Conservation (phyloP, 305 asterid genomes). For the Fraxinus sp. region DNA sequence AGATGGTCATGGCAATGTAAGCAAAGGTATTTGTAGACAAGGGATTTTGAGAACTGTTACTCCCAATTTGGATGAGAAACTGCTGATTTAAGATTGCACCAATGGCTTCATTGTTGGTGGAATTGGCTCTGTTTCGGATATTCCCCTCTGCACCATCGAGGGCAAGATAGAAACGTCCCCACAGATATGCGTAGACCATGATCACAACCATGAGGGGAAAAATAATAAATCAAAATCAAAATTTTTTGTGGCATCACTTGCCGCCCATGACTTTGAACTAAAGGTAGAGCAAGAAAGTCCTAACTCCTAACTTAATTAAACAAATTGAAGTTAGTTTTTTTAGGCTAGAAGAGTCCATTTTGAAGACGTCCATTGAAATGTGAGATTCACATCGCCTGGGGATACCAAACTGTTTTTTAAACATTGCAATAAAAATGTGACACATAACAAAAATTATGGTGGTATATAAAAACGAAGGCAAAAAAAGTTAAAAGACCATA, state of each 20-base stretch:
- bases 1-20: conserved; percentile 76
- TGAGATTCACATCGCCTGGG: not conserved
- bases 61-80: conserved; percentile 63
- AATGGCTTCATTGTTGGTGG: conserved; percentile 66
- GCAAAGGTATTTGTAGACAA: conserved; percentile 52
- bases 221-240: no score
- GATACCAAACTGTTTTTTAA: not conserved
- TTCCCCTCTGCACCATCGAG: conserved; percentile 67
- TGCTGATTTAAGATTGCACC: conserved; percentile 90
- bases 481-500: not conserved
- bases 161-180: conserved; percentile 92
- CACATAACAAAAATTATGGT: not conserved
- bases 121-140: conserved; percentile 32
- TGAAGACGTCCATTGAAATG: not conserved
- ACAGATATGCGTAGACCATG: conserved; percentile 70
- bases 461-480: not conserved
- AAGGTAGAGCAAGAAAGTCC: not conserved
- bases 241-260: no score
- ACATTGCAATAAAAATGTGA: not conserved
- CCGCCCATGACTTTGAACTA: not conserved
- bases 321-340: not conserved
- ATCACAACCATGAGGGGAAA: conserved; percentile 45
- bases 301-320: not conserved
- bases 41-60: conserved; percentile 60
- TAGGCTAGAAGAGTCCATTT: not conserved